phyloP scores from a whole-genome alignment of 208 protist species.

The Trypanosoma cruzi region DNA sequence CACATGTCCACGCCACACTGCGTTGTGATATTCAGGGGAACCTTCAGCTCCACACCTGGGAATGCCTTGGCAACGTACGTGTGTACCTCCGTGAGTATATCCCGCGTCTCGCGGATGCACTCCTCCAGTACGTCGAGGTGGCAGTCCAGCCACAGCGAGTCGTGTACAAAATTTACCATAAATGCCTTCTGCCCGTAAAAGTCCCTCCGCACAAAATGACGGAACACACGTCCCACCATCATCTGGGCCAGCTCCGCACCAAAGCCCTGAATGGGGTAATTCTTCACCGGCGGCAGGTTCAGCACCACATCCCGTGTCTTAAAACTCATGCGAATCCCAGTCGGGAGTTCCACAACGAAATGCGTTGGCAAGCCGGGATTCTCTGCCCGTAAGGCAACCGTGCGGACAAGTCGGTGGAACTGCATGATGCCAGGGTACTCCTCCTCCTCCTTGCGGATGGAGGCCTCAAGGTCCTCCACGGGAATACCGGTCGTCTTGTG shows the following conservation, averaged over 20 bases:
- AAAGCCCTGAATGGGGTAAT: conserved; percentile 92
- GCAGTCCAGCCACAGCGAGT: conserved; percentile 91
- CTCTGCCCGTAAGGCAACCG: conserved; percentile 74
- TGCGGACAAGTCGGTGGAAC: conserved; percentile 71
- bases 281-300: conserved; percentile 85
- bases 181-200: conserved; percentile 73
- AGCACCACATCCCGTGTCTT: conserved; percentile 76
- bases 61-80: conserved; percentile 75
- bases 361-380: conserved; percentile 83
- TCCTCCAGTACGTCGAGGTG: conserved; percentile 75
- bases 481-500: conserved; percentile 89
- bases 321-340: conserved; percentile 75
- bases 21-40: conserved; percentile 70
- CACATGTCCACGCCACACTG: conserved; percentile 83
- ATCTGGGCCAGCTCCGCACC: conserved; percentile 90
- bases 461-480: conserved; percentile 62
- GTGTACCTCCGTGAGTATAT: conserved; percentile 65
- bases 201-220: conserved; percentile 61
- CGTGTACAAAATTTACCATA: conserved; percentile 91
- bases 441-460: conserved; percentile 67
- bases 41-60: conserved; percentile 63
- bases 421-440: conserved; percentile 77
- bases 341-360: conserved; percentile 86
- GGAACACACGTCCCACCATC: conserved; percentile 84
- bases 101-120: conserved; percentile 62